Evolutionary conservation across 805 yeast genomes (phyloP), one percentile per base, ranked within the genome.

Genomic region (Candida gorgasii): DNA sequence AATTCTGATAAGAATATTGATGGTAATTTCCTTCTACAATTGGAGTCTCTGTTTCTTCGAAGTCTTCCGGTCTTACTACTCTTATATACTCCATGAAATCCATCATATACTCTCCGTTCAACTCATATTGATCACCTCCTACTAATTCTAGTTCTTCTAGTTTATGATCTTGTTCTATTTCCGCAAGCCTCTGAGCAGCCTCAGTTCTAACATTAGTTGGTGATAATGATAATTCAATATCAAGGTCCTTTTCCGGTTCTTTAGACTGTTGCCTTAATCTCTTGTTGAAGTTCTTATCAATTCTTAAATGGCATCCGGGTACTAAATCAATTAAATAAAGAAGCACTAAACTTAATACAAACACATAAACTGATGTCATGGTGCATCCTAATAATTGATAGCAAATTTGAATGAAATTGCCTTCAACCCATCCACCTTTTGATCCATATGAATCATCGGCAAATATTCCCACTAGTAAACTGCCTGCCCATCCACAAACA

Each of bases 21-120:
- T 17, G 35, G n/a, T 18, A 31, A 18, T 31, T 18, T 3, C 24
- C 35, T 18, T 31, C 35, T 12, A 31, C 9, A 34, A 34, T 11
- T 9, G 37, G 28, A 14, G 23, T 4, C 14, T 34, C 37, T 12
- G 29, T 5, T 3, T 34, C 37, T 13, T 34, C 37, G 11, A 50
- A 67, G 47, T 69, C 74, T 19, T 61, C 61, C 0, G 75, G 74
- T 40, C 54, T 54, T 11, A 67, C 45, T 0, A 60, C 59, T 39
- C 61, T 61, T 39, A 69, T 67, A 47, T 63, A 68, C 46, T 69
- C 74, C 57, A 65, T 59, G 40, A 61, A 70, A 50, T 69, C 75
- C 63, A 59, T 58, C 46, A 61, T 53, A 41, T 57, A 67, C 47
- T 70, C 75, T 15, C 72, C 69, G 45, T 65, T 61, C 40, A 69